A percentile compares a stretch with the other conserved stretches of the same genome.
Evolutionary conservation across 768 basidiomycete species (phyloP).

Genomic region (Neoboletus brunneissimus): DNA sequence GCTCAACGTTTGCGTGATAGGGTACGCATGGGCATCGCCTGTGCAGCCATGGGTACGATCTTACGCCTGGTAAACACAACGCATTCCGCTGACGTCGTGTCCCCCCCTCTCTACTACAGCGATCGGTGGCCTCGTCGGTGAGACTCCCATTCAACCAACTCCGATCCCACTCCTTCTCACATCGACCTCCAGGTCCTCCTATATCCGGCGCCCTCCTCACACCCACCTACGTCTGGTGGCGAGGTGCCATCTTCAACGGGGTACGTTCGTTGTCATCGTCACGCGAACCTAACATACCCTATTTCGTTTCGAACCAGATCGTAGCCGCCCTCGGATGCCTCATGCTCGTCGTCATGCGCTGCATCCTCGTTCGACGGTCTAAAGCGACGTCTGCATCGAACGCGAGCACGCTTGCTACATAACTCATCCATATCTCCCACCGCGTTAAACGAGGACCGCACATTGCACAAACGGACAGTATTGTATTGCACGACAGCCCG

Average conservation of each 20-base stretch:
- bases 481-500: no score
- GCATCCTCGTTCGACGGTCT: conserved; percentile 17
- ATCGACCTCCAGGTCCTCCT: conserved; percentile 42
- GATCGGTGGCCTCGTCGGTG: conserved; percentile 20
- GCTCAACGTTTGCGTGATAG: conserved; percentile 5
- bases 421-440: no score
- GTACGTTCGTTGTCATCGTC: conserved; percentile 10
- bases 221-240: conserved; percentile 53
- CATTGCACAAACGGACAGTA: no score
- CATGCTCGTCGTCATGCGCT: conserved; percentile 28
- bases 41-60: conserved; percentile 42
- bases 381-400: neutral
- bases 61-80: neutral
- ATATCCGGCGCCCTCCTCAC: conserved; percentile 57
- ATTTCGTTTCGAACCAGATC: conserved; percentile 13
- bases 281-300: no score
- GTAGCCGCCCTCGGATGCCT: conserved; percentile 21
- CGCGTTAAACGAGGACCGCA: no score
- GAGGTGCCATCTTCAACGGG: conserved; percentile 53
- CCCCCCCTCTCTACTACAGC: neutral
- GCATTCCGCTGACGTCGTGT: neutral
- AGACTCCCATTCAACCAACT: neutral
- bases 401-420: neutral
- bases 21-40: conserved; percentile 50
- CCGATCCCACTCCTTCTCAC: neutral